Evolutionary conservation across 1,284 basidiomycete species (phyloP).

Genomic region (Chiua sp.): DNA sequence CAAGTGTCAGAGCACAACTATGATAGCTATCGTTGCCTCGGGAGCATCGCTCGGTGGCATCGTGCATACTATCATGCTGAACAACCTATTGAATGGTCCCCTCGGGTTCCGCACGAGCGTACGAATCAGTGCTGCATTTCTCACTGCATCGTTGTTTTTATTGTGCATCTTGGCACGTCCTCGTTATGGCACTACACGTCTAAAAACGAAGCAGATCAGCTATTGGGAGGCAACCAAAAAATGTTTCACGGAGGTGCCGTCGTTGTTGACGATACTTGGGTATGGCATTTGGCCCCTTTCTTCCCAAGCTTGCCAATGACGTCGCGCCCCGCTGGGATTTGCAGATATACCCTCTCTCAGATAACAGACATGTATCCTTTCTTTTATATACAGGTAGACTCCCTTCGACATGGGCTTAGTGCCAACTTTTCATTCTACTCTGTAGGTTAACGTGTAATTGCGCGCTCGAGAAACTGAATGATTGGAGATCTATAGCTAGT

Average conservation of each 20-base stretch:
- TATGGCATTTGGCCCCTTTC: conserved; percentile 3
- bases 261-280: conserved; percentile 32
- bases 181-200: conserved; percentile 18
- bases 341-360: conserved; percentile 29
- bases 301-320: neutral
- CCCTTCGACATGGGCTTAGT: conserved; percentile 31
- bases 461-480: neutral
- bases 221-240: conserved; percentile 25
- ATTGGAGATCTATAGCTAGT: conserved; percentile 39
- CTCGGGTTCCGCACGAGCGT: conserved; percentile 32
- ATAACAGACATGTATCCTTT: conserved; percentile 26
- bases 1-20: conserved; percentile 29
- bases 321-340: neutral
- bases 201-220: neutral
- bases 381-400: conserved; percentile 38
- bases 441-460: conserved; percentile 12
- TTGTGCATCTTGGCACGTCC: conserved; percentile 35
- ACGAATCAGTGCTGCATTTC: conserved; percentile 34
- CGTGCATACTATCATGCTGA: conserved; percentile 44
- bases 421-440: conserved; percentile 35
- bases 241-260: conserved; percentile 30
- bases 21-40: conserved; percentile 37
- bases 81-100: conserved; percentile 39
- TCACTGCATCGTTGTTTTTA: conserved; percentile 29
- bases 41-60: conserved; percentile 40